A percentile compares a stretch with the other conserved stretches of the same genome.
These are phyloP conservation scores for Annulohypoxylon stygium DNA, from an alignment of 495 filamentous ascomycete species.

Conservation along the genomic window DNA sequence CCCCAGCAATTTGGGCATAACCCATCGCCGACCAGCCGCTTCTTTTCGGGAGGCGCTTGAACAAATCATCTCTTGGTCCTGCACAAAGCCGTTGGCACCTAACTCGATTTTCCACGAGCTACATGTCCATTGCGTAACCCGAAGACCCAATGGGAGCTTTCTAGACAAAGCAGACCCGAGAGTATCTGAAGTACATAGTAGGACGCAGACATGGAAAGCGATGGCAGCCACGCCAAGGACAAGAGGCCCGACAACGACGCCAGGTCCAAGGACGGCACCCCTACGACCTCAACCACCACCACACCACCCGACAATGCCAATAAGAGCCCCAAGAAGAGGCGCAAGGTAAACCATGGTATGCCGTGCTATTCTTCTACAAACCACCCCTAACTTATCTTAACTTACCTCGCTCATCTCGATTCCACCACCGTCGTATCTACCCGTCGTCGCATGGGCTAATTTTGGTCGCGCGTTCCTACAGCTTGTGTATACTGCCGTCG, in stretches of 20 bases:
- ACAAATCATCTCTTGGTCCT: conserved; percentile 54
- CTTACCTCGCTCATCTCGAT: conserved; percentile 50
- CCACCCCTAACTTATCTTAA: conserved; percentile 35
- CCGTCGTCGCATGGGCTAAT: conserved; percentile 57
- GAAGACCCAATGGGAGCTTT: conserved; percentile 62
- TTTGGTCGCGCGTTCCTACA: conserved; percentile 66
- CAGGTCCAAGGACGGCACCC: conserved; percentile 58
- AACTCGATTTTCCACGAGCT: conserved; percentile 63
- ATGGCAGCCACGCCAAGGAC: conserved; percentile 64
- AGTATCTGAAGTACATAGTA: conserved; percentile 44
- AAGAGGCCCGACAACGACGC: conserved; percentile 61
- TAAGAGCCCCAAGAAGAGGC: conserved; percentile 90
- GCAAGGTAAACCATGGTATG: conserved; percentile 99
- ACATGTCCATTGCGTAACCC: conserved; percentile 65
- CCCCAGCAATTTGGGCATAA: conserved; percentile 11
- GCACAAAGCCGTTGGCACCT: conserved; percentile 62
- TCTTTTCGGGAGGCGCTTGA: conserved; percentile 43
- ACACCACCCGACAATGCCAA: conserved; percentile 58
- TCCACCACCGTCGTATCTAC: conserved; percentile 43
- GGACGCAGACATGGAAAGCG: conserved; percentile 57
- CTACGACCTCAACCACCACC: conserved; percentile 55
- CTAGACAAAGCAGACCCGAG: conserved; percentile 50
- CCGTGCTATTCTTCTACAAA: conserved; percentile 46
- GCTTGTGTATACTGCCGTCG: conserved; percentile 99
- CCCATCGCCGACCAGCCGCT: conserved; percentile 43